Conservation (phyloP, 768 basidiomycete species). For the Favolaschia claudopus region DNA sequence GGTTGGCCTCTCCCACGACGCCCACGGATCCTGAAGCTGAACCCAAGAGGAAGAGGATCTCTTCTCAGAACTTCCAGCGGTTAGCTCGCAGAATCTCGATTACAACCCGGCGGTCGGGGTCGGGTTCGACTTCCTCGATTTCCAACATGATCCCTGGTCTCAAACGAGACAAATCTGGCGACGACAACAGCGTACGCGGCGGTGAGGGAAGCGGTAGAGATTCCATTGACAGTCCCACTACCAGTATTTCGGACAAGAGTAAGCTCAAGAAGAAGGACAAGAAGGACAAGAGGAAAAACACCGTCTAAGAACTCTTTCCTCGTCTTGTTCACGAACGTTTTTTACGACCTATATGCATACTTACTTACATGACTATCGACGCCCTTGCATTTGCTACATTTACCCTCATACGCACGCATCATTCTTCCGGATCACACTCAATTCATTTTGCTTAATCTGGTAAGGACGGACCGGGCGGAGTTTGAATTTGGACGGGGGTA, state of each 20-base stretch:
- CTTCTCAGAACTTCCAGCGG: constrained; percentile 87
- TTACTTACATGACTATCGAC: constrained; percentile 22
- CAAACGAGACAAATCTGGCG: constrained; percentile 57
- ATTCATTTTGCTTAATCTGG: neutral
- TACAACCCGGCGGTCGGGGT: constrained; percentile 63
- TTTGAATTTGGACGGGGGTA: constrained; percentile 53
- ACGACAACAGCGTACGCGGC: constrained; percentile 50
- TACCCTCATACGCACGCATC: constrained; percentile 2
- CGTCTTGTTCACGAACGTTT: constrained; percentile 25
- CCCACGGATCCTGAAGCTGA: constrained; percentile 80
- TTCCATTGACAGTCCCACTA: constrained; percentile 62
- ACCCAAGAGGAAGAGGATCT: constrained; percentile 80
- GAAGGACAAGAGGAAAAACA: constrained; percentile 61
- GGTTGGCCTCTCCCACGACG: constrained; percentile 64
- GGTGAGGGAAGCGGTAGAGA: constrained; percentile 48
- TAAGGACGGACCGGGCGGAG: constrained; percentile 47
- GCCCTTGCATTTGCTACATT: constrained; percentile 10
- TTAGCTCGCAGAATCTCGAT: constrained; percentile 78
- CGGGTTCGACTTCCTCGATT: constrained; percentile 59
- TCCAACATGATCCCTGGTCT: constrained; percentile 59
- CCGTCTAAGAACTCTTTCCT: constrained; percentile 30
- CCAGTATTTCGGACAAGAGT: constrained; percentile 60
- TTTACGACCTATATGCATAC: constrained; percentile 36
- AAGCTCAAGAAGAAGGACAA: too few relatives aligned
- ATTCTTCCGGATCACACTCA: neutral